Base-by-base conservation (phyloP, 1,284 basidiomycete genomes). In the Microbotryum lychnidis-dioicae region DNA sequence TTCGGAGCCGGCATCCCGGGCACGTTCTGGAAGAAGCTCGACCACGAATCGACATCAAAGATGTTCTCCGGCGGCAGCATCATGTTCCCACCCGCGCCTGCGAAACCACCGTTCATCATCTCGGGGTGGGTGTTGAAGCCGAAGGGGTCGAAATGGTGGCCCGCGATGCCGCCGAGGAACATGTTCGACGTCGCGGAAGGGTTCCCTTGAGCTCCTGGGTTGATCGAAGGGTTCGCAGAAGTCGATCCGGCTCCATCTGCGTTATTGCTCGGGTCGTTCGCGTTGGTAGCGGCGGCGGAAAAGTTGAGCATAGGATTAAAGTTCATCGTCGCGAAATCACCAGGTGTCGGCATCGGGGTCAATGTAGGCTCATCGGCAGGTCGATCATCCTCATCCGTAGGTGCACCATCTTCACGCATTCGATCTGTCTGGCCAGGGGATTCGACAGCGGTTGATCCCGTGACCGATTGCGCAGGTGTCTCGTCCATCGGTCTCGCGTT, bases 241-340 rank as follows among this genome's bases (percentile, higher is more conserved):
- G 23, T 21, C 57, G 21, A 23, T 45, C 7, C 45, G 37, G 23
- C 42, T 16, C 21, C 37, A 18, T 18, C 37, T 5, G 16, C 37
- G 3, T 12, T 42, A 3, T 42, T 16, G 37, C 16, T 42, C 37
- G 37, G 37, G 37, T 42, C 16, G 37, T 42, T 42, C 14, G 37
- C 37, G 37, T 42, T 42, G 37, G 12, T 16, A 18, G 37, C 2
- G 37, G 12, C 37, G 37, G 37, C 16, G 4, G 37, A 18, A 18
- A 58, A 42, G 44, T 64, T 64, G 55, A 68, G 59, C 4, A 56
- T 56, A 10, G 66, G 66, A 50, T 68, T 68, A 56, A 68, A 68
- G 12, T 60, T 63, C 31, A 65, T 56, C 33, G 60, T 50, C n/a
- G 59, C 61, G 55, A 60, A 45, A 57, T 47, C 2, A 54, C 50